Conservation (phyloP, 257 asterid genomes). For the Knoxia roxburghii region DNA sequence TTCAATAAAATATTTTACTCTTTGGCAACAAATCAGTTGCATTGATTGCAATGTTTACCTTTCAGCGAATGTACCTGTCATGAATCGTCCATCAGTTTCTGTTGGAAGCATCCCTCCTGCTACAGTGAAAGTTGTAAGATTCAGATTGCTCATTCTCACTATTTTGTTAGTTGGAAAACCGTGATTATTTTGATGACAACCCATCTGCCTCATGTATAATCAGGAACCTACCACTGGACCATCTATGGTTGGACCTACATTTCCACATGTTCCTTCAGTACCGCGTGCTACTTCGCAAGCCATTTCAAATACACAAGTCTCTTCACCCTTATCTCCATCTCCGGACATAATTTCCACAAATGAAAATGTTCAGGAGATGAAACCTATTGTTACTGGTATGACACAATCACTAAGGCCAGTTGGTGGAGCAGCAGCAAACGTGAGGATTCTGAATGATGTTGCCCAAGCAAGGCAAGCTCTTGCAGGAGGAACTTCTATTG, state of each 20-base stretch:
- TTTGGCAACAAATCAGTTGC: not conserved
- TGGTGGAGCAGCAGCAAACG: conserved; percentile 75
- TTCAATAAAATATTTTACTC: no score
- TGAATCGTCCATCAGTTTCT: conserved; percentile 53
- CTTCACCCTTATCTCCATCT: conserved; percentile 78
- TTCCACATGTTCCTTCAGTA: conserved; percentile 55
- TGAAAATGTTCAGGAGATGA: conserved; percentile 66
- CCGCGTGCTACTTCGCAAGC: conserved; percentile 75
- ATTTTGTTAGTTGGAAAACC: not conserved
- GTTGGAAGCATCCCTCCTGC: conserved; percentile 62
- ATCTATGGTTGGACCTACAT: conserved; percentile 59
- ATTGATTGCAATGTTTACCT: conserved; percentile 21
- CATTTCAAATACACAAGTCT: conserved; percentile 59
- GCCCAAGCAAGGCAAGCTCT: conserved; percentile 87
- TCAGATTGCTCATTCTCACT: conserved; percentile 11
- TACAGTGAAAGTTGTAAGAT: conserved; percentile 81
- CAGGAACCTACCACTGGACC: conserved; percentile 81
- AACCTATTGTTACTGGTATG: conserved; percentile 51
- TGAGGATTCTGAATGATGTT: conserved; percentile 75
- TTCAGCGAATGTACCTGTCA: conserved; percentile 62
- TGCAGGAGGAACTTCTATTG: conserved; percentile 71
- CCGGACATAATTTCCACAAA: conserved; percentile 50
- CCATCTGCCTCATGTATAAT: conserved; percentile 17
- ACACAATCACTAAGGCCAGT: conserved; percentile 62
- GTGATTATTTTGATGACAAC: conserved; percentile 6